Percentiles rank a stretch among this genome's conserved stretches.
Evolutionary conservation across 345 rosid genomes (phyloP).

Genomic region (Aquilaria malaccensis): DNA sequence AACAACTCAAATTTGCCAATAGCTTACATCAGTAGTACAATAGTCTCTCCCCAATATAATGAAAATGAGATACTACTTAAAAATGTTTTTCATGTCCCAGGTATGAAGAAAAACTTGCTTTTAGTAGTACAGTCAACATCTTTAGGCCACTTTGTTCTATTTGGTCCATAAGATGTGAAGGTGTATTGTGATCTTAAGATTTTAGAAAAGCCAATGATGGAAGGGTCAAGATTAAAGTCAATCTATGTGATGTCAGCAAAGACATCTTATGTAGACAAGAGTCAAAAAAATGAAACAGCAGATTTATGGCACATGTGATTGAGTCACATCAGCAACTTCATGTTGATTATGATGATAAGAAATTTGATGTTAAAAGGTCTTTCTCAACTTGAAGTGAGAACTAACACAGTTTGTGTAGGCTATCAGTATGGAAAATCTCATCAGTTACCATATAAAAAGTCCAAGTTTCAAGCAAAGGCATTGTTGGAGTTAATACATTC

Average conservation of each 20-base stretch:
- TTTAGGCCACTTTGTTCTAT: neutral
- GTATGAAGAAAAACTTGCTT: slow-evolving; percentile 11
- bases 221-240: neutral
- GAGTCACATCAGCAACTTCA: slow-evolving; percentile 3
- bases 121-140: slow-evolving; percentile 7
- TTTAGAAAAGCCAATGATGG: neutral
- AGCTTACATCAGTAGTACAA: neutral
- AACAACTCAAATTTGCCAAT: too few species aligned
- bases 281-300: neutral
- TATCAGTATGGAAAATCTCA: slow-evolving; percentile 4
- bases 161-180: slow-evolving; percentile 13
- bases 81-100: slow-evolving; percentile 7
- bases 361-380: slow-evolving; percentile 3
- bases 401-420: neutral
- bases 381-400: slow-evolving; percentile 7
- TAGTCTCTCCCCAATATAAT: neutral
- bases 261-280: neutral
- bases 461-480: slow-evolving; percentile 2
- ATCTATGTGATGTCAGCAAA: neutral
- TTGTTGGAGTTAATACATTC: slow-evolving; percentile 12
- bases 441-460: slow-evolving; percentile 7
- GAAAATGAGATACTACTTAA: neutral
- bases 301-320: slow-evolving; percentile 8
- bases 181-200: neutral
- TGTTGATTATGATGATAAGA: slow-evolving; percentile 8